Conservation (phyloP, 768 basidiomycete genomes). For the Piloderma croceum region DNA sequence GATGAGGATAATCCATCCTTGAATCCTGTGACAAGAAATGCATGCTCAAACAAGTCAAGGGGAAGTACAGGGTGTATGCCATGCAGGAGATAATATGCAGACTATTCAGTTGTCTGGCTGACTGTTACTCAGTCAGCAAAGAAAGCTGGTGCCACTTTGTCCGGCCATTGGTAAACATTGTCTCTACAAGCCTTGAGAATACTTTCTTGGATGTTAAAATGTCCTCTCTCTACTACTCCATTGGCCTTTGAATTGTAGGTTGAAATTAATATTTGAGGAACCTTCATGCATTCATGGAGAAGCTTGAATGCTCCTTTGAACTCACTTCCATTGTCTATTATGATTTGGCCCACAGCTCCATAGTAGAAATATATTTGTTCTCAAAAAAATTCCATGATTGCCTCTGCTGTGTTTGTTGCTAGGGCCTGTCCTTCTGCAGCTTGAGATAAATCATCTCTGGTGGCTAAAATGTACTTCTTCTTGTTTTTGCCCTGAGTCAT, state of each 20-base stretch:
- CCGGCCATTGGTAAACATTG: not conserved
- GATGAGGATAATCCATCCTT: no score
- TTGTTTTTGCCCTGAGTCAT: constrained; percentile 20
- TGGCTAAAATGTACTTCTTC: constrained; percentile 19
- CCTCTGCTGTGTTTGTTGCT: constrained; percentile 4
- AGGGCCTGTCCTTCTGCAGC: constrained; percentile 25
- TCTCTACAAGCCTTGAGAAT: constrained; percentile 24
- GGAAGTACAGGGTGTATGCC: no score
- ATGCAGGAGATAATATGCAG: no score
- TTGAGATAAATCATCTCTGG: constrained; percentile 25
- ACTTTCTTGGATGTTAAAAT: constrained; percentile 23
- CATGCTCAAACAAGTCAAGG: no score
- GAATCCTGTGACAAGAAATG: no score
- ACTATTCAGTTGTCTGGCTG: constrained; percentile 14
- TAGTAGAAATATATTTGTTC: constrained; percentile 28
- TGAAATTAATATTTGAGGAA: constrained; percentile 27
- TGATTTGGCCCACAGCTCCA: constrained; percentile 19
- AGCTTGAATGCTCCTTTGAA: constrained; percentile 13
- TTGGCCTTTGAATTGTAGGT: constrained; percentile 32
- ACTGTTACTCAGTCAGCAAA: constrained; percentile 19
- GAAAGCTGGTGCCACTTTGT: not conserved
- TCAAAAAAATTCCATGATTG: constrained; percentile 25
- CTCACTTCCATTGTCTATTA: constrained; percentile 28
- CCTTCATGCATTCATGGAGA: constrained; percentile 4
- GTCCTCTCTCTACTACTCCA: constrained; percentile 32